These are phyloP conservation scores for Astragalus membranaceus DNA, from an alignment of 306 rosid genomes.

Conservation along the genomic window DNA sequence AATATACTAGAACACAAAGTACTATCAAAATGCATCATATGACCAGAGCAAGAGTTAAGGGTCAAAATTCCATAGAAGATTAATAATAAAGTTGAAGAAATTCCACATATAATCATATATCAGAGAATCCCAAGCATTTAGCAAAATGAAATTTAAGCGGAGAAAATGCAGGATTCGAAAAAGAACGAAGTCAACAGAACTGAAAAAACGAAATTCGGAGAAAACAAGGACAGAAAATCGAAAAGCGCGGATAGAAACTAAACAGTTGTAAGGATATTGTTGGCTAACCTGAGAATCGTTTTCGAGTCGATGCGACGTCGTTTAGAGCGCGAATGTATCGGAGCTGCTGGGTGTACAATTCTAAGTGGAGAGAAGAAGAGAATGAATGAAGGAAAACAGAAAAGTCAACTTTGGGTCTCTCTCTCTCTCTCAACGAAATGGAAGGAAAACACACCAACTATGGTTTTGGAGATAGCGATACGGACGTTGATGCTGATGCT, in stretches of 20 bases:
- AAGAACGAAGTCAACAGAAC: not conserved
- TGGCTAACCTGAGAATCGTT: not conserved
- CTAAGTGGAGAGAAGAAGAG: not conserved
- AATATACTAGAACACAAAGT: not conserved
- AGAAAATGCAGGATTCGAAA: not conserved
- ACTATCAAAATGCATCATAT: not conserved
- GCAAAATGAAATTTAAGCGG: not conserved
- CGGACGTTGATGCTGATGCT: not conserved
- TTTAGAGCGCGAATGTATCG: not conserved
- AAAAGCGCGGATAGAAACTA: not conserved
- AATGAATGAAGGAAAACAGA: not conserved
- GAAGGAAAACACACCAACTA: not conserved
- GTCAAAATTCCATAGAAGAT: not conserved
- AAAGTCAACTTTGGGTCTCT: conserved; percentile 4
- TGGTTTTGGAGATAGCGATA: not conserved
- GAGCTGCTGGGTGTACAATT: not conserved
- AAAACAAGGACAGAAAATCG: not conserved
- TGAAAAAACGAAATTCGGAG: not conserved
- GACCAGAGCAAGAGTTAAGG: not conserved
- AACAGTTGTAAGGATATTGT: not conserved
- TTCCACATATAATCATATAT: not conserved
- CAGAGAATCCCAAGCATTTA: not conserved
- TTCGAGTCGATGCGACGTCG: not conserved
- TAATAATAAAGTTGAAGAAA: not conserved
- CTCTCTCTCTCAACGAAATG: not conserved